Evolutionary conservation across 306 rosid genomes (phyloP), one percentile per base, ranked within the genome.

Genomic region (Vicia sativa): DNA sequence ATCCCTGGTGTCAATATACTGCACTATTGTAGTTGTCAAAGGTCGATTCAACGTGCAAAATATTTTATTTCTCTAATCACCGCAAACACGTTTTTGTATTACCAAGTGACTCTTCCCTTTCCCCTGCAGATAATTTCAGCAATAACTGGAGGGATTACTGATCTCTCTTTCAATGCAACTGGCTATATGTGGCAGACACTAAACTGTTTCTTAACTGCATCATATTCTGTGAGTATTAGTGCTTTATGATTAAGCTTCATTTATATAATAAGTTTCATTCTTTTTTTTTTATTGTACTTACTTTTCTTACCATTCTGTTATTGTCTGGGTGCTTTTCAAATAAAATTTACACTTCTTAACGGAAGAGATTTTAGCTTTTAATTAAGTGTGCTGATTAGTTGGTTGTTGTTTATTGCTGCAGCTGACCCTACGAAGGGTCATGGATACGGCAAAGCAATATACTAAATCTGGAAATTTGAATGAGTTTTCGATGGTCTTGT

Each of bases 401-500:
- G 37, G 18, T 76, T 65, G 59, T 44, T 66, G 9, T 74, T 80
- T 66, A 14, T 71, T 57, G 42, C 43, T 83, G 80, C 89, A 95
- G 99, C 82, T 95, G 78, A 95, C 95, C 42, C 83, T 95, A 45
- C 91, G 92, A 59, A 85, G 86, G 74, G 84, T 90, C 82, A 95
- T 95, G 96, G 99, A 95, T 83, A 88, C 95, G 6, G 99, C 99
- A 66, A 95, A 95, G 80, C 96, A 79, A 52, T 68, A 78, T 54
- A 87, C 97, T 37, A 88, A 87, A 81, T 90, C 97, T 43, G 99
- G 99, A 77, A 88, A 84, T 75, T 72, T 95, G 76, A 95, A 95
- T 25, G 99, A 90, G 74, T 95, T 95, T 76, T 90, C 99, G 5
- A 95, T 90, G 99, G 99, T 95, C 82, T 79, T 95, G 88, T 87